Evolutionary conservation across 2,329 filamentous ascomycete species (phyloP).

Genomic region (Colletotrichum noveboracense): DNA sequence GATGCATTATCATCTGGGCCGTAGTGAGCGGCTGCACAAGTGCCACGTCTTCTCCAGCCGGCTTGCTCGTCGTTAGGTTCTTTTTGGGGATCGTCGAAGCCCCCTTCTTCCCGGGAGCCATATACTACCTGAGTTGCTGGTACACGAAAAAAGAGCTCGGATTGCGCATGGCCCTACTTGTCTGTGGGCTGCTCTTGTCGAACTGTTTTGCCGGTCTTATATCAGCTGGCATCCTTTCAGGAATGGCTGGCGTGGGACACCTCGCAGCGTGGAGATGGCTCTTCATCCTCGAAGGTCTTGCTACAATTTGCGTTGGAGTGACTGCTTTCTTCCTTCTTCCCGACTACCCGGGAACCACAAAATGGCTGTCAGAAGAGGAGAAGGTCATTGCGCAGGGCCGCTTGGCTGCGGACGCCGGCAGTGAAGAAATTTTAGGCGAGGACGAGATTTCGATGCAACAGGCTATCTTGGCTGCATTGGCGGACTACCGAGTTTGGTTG

Average conservation of each 20-base stretch:
- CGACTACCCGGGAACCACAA: constrained; percentile 23
- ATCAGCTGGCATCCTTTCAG: constrained; percentile 60
- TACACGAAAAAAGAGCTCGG: constrained; percentile 73
- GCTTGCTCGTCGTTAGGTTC: constrained; percentile 23
- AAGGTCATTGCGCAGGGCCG: neutral
- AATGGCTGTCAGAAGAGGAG: constrained; percentile 11
- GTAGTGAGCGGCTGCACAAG: constrained; percentile 25
- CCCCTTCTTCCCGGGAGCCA: constrained; percentile 33
- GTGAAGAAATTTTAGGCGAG: neutral
- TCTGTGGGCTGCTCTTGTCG: constrained; percentile 23
- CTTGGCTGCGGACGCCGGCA: neutral
- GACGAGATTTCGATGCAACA: neutral
- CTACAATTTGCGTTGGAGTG: constrained; percentile 52
- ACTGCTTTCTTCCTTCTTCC: constrained; percentile 25
- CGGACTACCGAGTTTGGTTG: neutral
- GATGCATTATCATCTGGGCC: constrained; percentile 24
- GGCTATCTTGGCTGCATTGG: neutral
- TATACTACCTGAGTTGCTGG: constrained; percentile 68
- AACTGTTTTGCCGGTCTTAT: constrained; percentile 61
- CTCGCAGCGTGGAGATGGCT: constrained; percentile 78
- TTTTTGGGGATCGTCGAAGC: constrained; percentile 35
- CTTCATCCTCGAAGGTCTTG: constrained; percentile 72
- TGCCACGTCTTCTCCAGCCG: constrained; percentile 11
- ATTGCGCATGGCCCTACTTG: constrained; percentile 58
- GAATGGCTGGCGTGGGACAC: constrained; percentile 52